Base-by-base conservation (phyloP, 768 basidiomycete genomes). In the Suillus brevipes region DNA sequence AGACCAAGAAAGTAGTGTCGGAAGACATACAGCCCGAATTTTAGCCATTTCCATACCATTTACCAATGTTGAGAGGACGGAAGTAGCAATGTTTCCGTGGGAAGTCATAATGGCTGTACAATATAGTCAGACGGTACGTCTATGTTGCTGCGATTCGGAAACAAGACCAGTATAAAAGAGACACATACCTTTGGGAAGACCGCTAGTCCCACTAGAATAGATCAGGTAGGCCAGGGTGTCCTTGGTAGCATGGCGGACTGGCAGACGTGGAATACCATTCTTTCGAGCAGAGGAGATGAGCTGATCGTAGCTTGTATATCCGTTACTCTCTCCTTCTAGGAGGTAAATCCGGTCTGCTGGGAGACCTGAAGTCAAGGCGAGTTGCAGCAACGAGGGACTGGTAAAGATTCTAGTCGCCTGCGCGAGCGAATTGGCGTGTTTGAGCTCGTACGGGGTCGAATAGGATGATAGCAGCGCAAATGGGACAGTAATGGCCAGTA, bases 201-300 rank as follows among this genome's bases (percentile, higher is more conserved):
- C 89, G 65, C 82, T 89, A 0, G 89, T 90, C 23, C 89, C 89
- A 70, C 89, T 89, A 0, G 89, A 90, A 70, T 88, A 88, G 0
- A 88, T 78, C 7, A 90, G 77, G 70, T 89, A 89, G 1, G 86
- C 88, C 6, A 89, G 72, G 0, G 85, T 87, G 65, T 85, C 76
- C 62, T 80, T 79, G 23, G 68, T 76, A 0, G 82, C 87, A 0
- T 81, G 77, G 40, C 77, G 78, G 13, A 84, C 74, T 4, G 75
- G 73, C 0, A 81, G 69, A 3, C 74, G 67, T 5, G 82, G 78
- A 4, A 81, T 70, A 2, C 78, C 72, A 28, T 76, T 78, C 14
- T 65, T 68, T 45, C 74, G 73, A 20, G 79, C 80, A 25, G 72
- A 64, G 4, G 78, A 71, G 13, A 87, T 75, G 25, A 85, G 69